Conservation (phyloP, 2,329 filamentous ascomycete genomes). For the Aspergillus flavus region DNA sequence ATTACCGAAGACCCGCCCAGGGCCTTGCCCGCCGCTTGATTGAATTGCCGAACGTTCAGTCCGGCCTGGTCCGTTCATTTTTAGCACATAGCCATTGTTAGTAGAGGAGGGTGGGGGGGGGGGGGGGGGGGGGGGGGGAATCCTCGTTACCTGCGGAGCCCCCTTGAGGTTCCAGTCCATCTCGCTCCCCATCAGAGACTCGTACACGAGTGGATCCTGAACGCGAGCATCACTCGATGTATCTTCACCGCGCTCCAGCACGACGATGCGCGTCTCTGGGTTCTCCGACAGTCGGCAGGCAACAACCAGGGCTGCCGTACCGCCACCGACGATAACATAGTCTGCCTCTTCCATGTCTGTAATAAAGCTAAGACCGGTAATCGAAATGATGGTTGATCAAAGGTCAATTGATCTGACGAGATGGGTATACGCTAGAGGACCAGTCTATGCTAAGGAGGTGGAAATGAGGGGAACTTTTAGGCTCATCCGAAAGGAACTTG, state of each 20-base stretch:
- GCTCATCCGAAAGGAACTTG: neutral
- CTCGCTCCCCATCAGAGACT: slow-evolving; percentile 24
- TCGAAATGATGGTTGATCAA: neutral
- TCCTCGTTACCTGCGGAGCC: slow-evolving; percentile 20
- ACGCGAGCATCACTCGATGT: slow-evolving; percentile 26
- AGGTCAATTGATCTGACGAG: neutral
- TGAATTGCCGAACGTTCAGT: slow-evolving; percentile 45
- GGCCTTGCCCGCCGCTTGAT: slow-evolving; percentile 50
- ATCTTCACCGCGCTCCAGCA: slow-evolving; percentile 21
- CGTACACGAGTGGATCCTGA: slow-evolving; percentile 21
- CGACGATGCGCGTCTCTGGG: slow-evolving; percentile 8
- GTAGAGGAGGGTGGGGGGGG: too few relatives aligned
- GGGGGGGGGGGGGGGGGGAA: neutral
- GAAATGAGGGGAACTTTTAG: neutral
- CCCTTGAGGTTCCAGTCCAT: slow-evolving; percentile 31
- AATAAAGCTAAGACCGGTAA: neutral
- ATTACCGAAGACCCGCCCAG: slow-evolving; percentile 53
- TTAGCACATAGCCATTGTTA: neutral
- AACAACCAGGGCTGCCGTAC: slow-evolving; percentile 11
- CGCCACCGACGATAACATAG: slow-evolving; percentile 11
- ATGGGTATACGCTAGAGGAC: neutral
- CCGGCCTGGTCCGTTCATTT: slow-evolving; percentile 6
- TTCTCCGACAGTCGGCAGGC: slow-evolving; percentile 13
- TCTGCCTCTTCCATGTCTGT: neutral
- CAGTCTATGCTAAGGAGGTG: neutral